Evolutionary conservation across 164 flowering plant species (phyloP), one percentile per base, ranked within the genome.

Genomic region (Chimonanthus praecox): DNA sequence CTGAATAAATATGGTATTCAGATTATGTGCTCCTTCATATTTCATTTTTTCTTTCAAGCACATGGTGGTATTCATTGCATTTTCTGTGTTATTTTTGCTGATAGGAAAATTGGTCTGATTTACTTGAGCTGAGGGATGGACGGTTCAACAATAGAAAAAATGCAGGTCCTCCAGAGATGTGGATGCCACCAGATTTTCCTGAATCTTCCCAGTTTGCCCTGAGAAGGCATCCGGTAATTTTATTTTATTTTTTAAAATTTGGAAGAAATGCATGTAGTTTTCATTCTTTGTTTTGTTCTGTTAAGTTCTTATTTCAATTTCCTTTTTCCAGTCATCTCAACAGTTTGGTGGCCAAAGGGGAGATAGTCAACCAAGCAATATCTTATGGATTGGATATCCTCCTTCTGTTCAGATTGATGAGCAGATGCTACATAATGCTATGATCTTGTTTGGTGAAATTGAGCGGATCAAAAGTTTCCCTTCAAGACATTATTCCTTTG

Each of bases 401-500:
- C 95, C 98, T 62, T 80, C 98, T 49, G 82, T 90, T 71, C 88
- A 82, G 74, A 82, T 96, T 72, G 98, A 96, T 78, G 97, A 96
- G 74, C 92, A 89, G 74, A 93, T 89, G 97, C 85, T 96, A 67
- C 95, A 96, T 74, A 93, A 93, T 90, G 97, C 99, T 10, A 89
- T 96, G 98, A 96, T 96, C 67, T 80, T 96, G 20, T 91, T 88
- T 87, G 99, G 99, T 58, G 99, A 96, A 82, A 96, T 96, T 69
- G 98, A 92, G 83, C 83, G 90, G 67, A 90, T 96, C 44, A 96
- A 83, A 77, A 87, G 90, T 74, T 90, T 86, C 67, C 92, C 94
- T 4, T 79, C 90, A 18, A 86, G 92, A 73, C 78, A 94, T 68
- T 89, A 86, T 73, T 83, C 99, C 2, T 90, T 92, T 80, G 99